phyloP scores from a whole-genome alignment of 805 yeast genomes.

The Suhomyces sp. region DNA sequence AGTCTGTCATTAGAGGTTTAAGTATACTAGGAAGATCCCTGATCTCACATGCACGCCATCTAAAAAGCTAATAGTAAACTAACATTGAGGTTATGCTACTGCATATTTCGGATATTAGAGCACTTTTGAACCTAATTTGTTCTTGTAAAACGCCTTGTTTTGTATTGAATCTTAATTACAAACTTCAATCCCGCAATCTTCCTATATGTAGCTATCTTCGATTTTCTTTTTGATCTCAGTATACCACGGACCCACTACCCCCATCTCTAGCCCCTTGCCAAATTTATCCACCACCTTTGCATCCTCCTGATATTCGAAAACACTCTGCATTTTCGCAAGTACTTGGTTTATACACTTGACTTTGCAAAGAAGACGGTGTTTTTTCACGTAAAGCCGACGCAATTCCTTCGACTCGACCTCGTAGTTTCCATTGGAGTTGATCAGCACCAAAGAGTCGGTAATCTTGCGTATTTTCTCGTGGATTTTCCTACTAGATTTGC shows the following conservation, averaged over 20 bases:
- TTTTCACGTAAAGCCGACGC: conserved; percentile 11
- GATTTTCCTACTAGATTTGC: conserved; percentile 7
- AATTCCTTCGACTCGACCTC: neutral
- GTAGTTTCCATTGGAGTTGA: neutral
- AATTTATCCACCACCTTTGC: conserved; percentile 4
- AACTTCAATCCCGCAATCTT: neutral
- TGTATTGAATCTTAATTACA: neutral
- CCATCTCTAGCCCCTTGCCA: conserved; percentile 1
- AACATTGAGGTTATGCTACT: neutral
- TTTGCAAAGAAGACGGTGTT: conserved; percentile 12
- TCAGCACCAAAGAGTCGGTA: conserved; percentile 9
- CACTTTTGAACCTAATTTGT: neutral
- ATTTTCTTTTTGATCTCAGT: conserved; percentile 9
- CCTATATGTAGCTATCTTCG: conserved; percentile 10
- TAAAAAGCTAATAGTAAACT: neutral
- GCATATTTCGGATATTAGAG: neutral
- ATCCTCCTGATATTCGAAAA: conserved; percentile 13
- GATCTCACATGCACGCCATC: neutral
- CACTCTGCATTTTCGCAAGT: conserved; percentile 9
- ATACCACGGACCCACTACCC: neutral
- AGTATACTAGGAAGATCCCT: neutral
- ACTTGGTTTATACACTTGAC: conserved; percentile 12
- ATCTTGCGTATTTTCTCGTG: conserved; percentile 10
- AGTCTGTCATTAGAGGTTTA: too few species aligned
- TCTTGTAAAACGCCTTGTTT: neutral